Evolutionary conservation across 306 rosid species (phyloP).

Genomic region (Castanea mollissima): DNA sequence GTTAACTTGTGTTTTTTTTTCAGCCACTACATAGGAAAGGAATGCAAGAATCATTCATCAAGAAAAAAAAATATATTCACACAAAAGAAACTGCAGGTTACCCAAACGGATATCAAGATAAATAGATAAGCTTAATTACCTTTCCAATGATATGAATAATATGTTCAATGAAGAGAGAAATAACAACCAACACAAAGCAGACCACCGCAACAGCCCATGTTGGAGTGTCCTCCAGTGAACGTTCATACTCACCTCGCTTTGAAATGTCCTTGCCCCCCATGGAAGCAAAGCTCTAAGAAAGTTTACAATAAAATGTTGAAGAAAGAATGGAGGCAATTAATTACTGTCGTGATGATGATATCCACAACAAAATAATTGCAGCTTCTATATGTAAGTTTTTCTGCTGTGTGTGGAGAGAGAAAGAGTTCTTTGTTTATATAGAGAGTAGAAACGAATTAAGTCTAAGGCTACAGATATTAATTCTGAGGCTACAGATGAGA

Average conservation of each 20-base stretch:
- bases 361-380: too few relatives aligned
- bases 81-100: too few relatives aligned
- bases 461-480: too few relatives aligned
- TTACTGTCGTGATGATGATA: too few relatives aligned
- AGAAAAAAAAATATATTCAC: background rate
- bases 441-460: too few relatives aligned
- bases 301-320: too few relatives aligned
- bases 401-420: too few relatives aligned
- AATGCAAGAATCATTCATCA: constrained; percentile 20
- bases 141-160: constrained; percentile 43
- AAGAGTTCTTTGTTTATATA: too few relatives aligned
- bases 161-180: constrained; percentile 63
- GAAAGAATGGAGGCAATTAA: too few relatives aligned
- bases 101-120: background rate
- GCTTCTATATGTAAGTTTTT: too few relatives aligned
- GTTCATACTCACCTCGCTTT: constrained; percentile 26
- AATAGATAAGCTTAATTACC: constrained; percentile 22
- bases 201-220: constrained; percentile 79
- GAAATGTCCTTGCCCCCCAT: too few relatives aligned
- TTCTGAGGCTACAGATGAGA: too few relatives aligned
- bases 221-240: constrained; percentile 51
- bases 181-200: constrained; percentile 51
- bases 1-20: constrained; percentile 34
- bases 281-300: background rate
- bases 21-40: constrained; percentile 32